Evolutionary conservation across 805 yeast genomes (phyloP).

Genomic region (Nakazawaea molendinolei): DNA sequence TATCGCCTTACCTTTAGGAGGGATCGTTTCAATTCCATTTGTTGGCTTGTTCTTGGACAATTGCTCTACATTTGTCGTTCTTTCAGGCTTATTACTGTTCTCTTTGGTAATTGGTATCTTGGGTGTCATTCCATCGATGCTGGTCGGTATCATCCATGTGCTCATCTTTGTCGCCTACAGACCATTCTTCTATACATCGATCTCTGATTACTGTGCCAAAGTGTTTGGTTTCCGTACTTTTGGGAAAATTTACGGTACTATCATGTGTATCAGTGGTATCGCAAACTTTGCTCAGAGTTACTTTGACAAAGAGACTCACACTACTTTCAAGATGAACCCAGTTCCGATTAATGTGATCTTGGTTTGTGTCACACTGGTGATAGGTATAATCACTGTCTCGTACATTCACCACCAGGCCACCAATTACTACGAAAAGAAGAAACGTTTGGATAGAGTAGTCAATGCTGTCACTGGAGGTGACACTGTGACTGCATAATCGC

Average conservation of each 20-base stretch:
- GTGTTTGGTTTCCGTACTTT: conserved; percentile 57
- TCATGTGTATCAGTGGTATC: conserved; percentile 46
- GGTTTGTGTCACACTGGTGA: conserved; percentile 31
- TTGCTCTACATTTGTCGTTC: conserved; percentile 39
- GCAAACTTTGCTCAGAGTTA: conserved; percentile 41
- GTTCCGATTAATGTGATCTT: conserved; percentile 39
- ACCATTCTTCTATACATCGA: conserved; percentile 53
- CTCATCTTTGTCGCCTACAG: conserved; percentile 44
- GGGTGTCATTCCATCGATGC: conserved; percentile 37
- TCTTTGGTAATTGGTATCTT: conserved; percentile 41
- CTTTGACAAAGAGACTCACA: conserved; percentile 44
- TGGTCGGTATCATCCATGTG: conserved; percentile 37
- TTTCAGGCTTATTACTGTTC: conserved; percentile 31
- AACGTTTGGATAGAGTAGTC: conserved; percentile 6
- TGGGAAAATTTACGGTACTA: conserved; percentile 53
- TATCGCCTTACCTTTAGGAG: conserved; percentile 50
- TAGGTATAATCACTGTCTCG: conserved; percentile 34
- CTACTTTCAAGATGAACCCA: conserved; percentile 48
- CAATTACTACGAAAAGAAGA: conserved; percentile 12
- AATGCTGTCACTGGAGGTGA: conserved; percentile 6
- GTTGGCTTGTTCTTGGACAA: conserved; percentile 45
- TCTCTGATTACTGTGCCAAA: conserved; percentile 54
- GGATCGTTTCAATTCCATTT: conserved; percentile 46
- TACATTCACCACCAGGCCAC: conserved; percentile 29
- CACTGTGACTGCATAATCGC: neutral